Base-by-base conservation (phyloP, 192 early-diverging fungal genomes). In the Ambispora gerdemannii region DNA sequence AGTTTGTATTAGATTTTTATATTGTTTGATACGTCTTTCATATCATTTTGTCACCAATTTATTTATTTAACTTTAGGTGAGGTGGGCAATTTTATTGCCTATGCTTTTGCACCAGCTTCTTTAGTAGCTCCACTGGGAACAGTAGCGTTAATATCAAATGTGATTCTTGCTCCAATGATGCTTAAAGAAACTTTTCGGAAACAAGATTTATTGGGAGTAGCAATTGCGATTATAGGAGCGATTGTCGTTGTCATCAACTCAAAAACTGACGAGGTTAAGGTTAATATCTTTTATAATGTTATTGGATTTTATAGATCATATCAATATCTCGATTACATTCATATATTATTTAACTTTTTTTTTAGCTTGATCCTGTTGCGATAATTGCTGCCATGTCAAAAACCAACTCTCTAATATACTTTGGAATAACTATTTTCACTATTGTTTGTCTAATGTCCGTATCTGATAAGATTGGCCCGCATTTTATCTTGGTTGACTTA, bases 91-190 rank as follows among this genome's bases (percentile, higher is more conserved):
- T 79, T 87, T 76, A 56, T 81, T 75, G 90, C 90, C 1, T 91
- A 91, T 73, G 90, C 87, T 8, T 91, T 87, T 74, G 88, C 90
- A 11, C 87, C 86, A 24, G 88, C 90, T 20, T 89, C 89, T 13
- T 81, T 88, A 4, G 83, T 91, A 64, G 87, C 90, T 20, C 90
- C 90, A 0, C 67, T 91, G 30, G 90, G 90, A n/a, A 91, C 90
- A 0, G 86, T 87, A 13, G 84, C 88, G 0, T 63, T 91, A 32
- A 84, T 91, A 43, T 81, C 80, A 32, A 91, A 91, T 78, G 87
- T 88, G 8, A 83, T 90, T 36, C 56, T 91, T 20, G 90, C 90
- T 3, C 90, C 90, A 2, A 71, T 88, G 3, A 84, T 90, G 78
- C 68, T 91, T 7, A 82, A 84, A 27, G 90, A 91, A 68, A 67